These are phyloP conservation scores for Fusarium siculi DNA, from an alignment of 2,329 filamentous ascomycete species.

Conservation along the genomic window DNA sequence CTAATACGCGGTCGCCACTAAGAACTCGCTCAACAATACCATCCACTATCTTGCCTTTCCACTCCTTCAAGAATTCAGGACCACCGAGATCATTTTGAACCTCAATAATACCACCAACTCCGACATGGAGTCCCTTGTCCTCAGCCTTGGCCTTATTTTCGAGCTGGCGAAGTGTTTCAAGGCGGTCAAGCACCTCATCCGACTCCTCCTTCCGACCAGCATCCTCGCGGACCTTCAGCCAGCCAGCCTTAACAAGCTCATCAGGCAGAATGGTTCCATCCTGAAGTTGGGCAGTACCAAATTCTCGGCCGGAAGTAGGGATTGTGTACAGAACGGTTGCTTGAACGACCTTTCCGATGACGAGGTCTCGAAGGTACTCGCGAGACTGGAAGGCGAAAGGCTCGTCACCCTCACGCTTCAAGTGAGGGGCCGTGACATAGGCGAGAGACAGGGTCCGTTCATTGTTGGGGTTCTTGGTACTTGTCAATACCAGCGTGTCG, in stretches of 20 bases:
- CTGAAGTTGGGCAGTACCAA: constrained; percentile 81
- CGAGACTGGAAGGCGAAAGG: constrained; percentile 93
- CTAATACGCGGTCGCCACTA: constrained; percentile 88
- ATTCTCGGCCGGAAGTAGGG: constrained; percentile 86
- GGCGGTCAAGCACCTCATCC: constrained; percentile 74
- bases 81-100: constrained; percentile 84
- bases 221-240: constrained; percentile 93
- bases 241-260: constrained; percentile 85
- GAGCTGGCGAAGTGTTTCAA: constrained; percentile 81
- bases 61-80: constrained; percentile 80
- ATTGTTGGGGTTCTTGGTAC: constrained; percentile 80
- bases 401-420: constrained; percentile 91
- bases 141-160: constrained; percentile 83
- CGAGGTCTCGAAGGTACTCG: constrained; percentile 85
- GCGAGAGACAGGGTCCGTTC: constrained; percentile 92
- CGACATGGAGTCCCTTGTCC: constrained; percentile 83
- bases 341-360: constrained; percentile 87
- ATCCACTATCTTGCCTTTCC: constrained; percentile 87
- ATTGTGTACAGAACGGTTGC: constrained; percentile 90
- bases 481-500: constrained; percentile 87
- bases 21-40: constrained; percentile 91
- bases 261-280: constrained; percentile 84
- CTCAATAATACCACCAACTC: constrained; percentile 73
- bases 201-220: constrained; percentile 91
- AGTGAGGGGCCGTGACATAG: constrained; percentile 87